phyloP scores from a whole-genome alignment of 768 basidiomycete species.

The Porphyrellus cyaneotinctus region DNA sequence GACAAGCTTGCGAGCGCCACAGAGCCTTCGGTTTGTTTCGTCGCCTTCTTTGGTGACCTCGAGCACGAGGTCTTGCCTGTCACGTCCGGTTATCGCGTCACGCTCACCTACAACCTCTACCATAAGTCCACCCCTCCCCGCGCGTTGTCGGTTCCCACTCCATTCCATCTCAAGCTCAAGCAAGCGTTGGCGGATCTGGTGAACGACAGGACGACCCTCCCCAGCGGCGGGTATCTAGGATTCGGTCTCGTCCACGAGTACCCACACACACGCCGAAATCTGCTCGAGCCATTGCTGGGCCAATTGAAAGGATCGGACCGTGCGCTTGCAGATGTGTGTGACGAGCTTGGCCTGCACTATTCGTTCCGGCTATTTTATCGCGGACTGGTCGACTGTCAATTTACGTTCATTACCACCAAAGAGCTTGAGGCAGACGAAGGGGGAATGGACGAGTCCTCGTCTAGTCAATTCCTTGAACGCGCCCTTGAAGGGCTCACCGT shows the following conservation, averaged over 20 bases:
- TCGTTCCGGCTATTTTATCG: conserved; percentile 6
- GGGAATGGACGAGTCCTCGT: neutral
- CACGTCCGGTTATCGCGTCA: conserved; percentile 40
- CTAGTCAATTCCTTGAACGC: accelerated
- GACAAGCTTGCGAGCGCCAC: neutral
- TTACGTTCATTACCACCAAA: neutral
- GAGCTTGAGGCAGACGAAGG: neutral
- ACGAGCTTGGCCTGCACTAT: conserved; percentile 4
- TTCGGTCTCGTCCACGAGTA: conserved; percentile 17
- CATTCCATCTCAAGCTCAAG: neutral
- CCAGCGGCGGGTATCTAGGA: conserved; percentile 10
- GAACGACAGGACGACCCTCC: conserved; percentile 1
- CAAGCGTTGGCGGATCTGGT: neutral
- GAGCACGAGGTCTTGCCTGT: conserved; percentile 45
- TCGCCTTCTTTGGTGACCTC: conserved; percentile 42
- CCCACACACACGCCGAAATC: neutral
- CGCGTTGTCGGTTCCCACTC: neutral
- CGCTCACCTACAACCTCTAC: conserved; percentile 41
- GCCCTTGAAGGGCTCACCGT: neutral
- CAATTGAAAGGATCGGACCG: conserved; percentile 15
- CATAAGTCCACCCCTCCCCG: neutral
- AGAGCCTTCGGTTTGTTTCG: conserved; percentile 30
- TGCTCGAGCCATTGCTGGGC: neutral
- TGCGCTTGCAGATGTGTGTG: conserved; percentile 5
- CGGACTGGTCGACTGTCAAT: accelerated